Percentiles rank a stretch among this genome's conserved stretches.
Conservation (phyloP, 306 rosid genomes). For the Glycyrrhiza uralensis region DNA sequence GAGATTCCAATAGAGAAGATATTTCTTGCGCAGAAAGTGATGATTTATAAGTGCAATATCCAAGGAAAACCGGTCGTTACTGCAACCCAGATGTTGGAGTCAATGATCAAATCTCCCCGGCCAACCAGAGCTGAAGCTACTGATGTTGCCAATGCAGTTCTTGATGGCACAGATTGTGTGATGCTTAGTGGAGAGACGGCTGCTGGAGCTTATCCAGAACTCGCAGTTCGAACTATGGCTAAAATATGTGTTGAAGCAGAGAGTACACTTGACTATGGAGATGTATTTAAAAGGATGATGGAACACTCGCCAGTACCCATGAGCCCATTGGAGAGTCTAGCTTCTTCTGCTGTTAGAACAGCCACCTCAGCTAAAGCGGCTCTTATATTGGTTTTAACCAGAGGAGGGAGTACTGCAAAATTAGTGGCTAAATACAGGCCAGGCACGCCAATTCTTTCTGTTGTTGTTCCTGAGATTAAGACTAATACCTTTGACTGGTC, state of each 20-base stretch:
- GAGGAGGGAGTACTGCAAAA: constrained; percentile 73
- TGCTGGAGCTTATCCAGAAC: constrained; percentile 92
- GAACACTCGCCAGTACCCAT: constrained; percentile 82
- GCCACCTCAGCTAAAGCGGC: constrained; percentile 81
- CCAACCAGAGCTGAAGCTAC: constrained; percentile 45
- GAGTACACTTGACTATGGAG: constrained; percentile 75
- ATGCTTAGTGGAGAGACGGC: constrained; percentile 96
- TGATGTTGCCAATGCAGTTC: constrained; percentile 67
- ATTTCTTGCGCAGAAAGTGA: constrained; percentile 96
- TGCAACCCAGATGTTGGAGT: constrained; percentile 83
- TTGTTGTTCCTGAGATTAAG: constrained; percentile 91
- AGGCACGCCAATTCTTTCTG: constrained; percentile 91
- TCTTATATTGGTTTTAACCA: constrained; percentile 74
- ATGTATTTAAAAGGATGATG: constrained; percentile 79
- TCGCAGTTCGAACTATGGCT: constrained; percentile 82
- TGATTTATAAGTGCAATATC: constrained; percentile 97
- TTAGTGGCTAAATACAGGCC: constrained; percentile 98
- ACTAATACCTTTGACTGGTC: constrained; percentile 90
- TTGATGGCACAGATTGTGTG: constrained; percentile 90
- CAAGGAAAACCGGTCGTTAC: constrained; percentile 99
- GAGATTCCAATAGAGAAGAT: constrained; percentile 99
- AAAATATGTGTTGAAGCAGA: constrained; percentile 81
- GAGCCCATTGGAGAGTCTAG: constrained; percentile 89
- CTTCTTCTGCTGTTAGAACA: constrained; percentile 81
- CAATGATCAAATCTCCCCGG: constrained; percentile 43